Conservation (phyloP, 257 asterid species). For the Leptodermis oblonga region DNA sequence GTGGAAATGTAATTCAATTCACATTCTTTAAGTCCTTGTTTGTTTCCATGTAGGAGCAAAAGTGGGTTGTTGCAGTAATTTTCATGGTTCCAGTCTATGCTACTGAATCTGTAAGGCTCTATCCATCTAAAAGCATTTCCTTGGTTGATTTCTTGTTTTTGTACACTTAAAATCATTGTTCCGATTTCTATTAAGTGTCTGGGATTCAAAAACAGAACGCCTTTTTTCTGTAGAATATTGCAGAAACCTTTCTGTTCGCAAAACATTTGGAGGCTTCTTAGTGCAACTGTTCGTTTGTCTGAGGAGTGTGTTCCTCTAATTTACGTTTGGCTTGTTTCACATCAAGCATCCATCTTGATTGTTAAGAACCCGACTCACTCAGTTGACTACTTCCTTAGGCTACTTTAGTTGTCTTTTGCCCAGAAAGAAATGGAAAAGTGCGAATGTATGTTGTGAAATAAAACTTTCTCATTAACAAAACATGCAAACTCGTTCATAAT, state of each 20-base stretch:
- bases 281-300: neutral
- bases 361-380: neutral
- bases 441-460: neutral
- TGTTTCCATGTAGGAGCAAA: slow-evolving; percentile 66
- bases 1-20: neutral
- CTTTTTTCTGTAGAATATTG: neutral
- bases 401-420: neutral
- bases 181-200: neutral
- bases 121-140: neutral
- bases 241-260: neutral
- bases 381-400: neutral
- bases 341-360: neutral
- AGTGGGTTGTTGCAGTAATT: slow-evolving; percentile 82
- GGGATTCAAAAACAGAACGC: neutral
- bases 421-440: too few species aligned
- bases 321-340: neutral
- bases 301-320: neutral
- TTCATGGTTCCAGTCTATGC: slow-evolving; percentile 94
- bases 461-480: neutral
- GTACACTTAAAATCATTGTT: neutral
- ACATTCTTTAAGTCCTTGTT: slow-evolving; percentile 1
- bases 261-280: neutral
- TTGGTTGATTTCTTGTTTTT: slow-evolving; percentile 1
- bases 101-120: slow-evolving; percentile 69
- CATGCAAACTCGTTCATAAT: neutral